Evolutionary conservation across 257 asterid genomes (phyloP).

Genomic region (Catharanthus roseus): DNA sequence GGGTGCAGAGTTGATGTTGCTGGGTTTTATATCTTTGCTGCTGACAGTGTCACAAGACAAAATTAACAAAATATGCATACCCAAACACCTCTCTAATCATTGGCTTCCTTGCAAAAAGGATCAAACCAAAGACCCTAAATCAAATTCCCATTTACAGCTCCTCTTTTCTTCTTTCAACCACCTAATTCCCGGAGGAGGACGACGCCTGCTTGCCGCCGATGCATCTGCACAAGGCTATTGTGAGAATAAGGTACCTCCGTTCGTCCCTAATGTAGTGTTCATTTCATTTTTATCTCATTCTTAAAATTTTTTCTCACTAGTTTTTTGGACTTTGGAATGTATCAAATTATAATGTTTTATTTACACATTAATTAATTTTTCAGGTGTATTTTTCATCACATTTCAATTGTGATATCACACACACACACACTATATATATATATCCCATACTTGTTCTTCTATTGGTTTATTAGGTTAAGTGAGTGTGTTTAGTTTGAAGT

Average conservation of each 20-base stretch:
- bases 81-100: slow-evolving; percentile 31
- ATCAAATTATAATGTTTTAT: no score
- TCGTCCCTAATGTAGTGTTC: no score
- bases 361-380: no score
- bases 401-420: no score
- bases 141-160: slow-evolving; percentile 29
- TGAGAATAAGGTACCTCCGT: slow-evolving; percentile 25
- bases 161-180: slow-evolving; percentile 20
- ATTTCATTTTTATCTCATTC: no score
- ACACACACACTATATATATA: no score
- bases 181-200: slow-evolving; percentile 23
- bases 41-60: slow-evolving; percentile 42
- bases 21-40: slow-evolving; percentile 70
- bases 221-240: slow-evolving; percentile 28
- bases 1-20: slow-evolving; percentile 72
- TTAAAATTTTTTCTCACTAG: neutral
- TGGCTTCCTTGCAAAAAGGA: slow-evolving; percentile 63
- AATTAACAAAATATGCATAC: slow-evolving; percentile 43
- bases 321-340: no score
- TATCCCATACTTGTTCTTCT: no score
- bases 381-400: no score
- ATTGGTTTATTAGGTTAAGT: no score
- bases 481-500: no score
- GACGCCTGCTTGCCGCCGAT: slow-evolving; percentile 38
- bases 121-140: slow-evolving; percentile 1